Evolutionary conservation across 2,329 filamentous ascomycete genomes (phyloP).

Genomic region (Ophiocordyceps camponoti-floridani): DNA sequence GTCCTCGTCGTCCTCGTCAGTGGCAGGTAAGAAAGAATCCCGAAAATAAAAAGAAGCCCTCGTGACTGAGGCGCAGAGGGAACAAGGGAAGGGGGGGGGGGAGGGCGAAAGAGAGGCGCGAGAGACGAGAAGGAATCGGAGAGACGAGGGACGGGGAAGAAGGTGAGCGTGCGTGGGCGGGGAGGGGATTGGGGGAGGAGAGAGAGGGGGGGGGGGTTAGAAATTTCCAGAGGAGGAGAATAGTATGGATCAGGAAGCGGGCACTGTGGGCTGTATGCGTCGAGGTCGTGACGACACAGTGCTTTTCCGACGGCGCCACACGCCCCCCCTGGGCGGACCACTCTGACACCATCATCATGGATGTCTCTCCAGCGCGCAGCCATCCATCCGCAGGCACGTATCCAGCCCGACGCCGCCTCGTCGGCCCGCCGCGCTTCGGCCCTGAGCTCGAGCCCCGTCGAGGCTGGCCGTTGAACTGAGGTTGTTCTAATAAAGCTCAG

Average conservation of each 20-base stretch:
- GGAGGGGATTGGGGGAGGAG: too few species aligned
- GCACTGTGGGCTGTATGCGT: background rate
- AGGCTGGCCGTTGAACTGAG: too few species aligned
- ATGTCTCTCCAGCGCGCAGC: background rate
- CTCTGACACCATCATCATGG: background rate
- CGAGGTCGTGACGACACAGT: too few species aligned
- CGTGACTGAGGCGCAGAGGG: too few species aligned
- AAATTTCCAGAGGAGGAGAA: slow-evolving; percentile 5
- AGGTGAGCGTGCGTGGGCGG: slow-evolving; percentile 2
- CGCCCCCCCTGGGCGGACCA: background rate
- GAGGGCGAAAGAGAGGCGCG: background rate
- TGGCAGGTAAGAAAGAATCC: too few species aligned
- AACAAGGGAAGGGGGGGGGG: background rate
- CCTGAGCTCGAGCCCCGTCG: too few species aligned
- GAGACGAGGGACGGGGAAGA: slow-evolving; percentile 1
- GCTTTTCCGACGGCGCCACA: too few species aligned
- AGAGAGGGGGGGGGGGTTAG: slow-evolving; percentile 3
- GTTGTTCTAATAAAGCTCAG: too few species aligned
- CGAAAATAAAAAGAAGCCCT: too few species aligned
- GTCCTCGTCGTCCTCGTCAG: too few species aligned
- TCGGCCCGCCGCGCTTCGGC: background rate
- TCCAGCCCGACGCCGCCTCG: background rate
- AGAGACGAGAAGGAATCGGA: slow-evolving; percentile 2
- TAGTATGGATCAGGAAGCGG: background rate
- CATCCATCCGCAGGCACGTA: background rate